Conservation (phyloP, 768 basidiomycete species). For the Boletellus ananiceps region DNA sequence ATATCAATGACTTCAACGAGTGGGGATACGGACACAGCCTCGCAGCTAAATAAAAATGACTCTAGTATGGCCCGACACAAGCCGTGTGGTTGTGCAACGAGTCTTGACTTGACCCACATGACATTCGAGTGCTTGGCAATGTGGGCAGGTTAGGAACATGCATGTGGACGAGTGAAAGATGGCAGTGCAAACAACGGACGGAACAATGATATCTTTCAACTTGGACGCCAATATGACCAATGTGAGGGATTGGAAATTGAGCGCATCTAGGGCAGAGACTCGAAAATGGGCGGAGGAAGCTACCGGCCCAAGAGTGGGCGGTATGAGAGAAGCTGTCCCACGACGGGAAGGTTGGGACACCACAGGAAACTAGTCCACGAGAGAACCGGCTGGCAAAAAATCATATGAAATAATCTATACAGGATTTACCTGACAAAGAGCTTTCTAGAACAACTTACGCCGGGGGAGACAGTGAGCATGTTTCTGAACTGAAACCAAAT, state of each 20-base stretch:
- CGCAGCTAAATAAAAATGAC: neutral
- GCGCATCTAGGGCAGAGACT: too few species aligned
- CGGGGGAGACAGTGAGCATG: too few species aligned
- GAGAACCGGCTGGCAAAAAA: neutral
- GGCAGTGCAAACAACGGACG: neutral
- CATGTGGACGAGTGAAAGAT: neutral
- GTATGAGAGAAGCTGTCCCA: too few species aligned
- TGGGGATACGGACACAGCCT: neutral
- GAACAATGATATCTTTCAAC: neutral
- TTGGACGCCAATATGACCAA: too few species aligned
- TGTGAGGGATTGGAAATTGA: too few species aligned
- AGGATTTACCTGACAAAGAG: too few species aligned
- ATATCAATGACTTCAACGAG: too few species aligned
- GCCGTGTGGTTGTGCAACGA: neutral
- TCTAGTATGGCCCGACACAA: neutral
- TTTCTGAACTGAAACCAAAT: neutral
- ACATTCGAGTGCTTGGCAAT: neutral
- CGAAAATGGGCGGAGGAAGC: too few species aligned
- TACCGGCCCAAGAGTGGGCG: too few species aligned
- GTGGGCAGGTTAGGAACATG: neutral
- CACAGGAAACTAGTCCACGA: neutral
- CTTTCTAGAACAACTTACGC: too few species aligned
- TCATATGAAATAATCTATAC: neutral
- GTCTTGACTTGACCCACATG: neutral
- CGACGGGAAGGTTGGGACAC: too few species aligned